Percentiles rank a stretch among this genome's conserved stretches.
phyloP scores from a whole-genome alignment of 2,329 filamentous ascomycete genomes.

The Hirsutella minnesotensis region DNA sequence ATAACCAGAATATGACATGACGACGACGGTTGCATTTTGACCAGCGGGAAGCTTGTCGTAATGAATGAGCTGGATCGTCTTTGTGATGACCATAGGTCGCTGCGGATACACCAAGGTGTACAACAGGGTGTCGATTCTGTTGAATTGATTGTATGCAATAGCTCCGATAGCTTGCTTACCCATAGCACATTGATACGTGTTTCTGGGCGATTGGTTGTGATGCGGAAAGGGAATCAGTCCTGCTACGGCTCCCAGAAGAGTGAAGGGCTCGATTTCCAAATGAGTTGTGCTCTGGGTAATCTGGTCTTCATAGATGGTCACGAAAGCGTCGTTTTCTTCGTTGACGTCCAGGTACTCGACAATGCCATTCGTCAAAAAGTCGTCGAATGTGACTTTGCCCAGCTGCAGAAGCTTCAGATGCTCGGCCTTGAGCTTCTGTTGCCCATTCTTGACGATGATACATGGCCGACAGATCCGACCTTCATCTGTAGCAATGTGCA shows the following conservation, averaged over 20 bases:
- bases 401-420: conserved; percentile 74
- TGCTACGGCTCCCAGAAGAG: conserved; percentile 86
- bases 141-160: conserved; percentile 96
- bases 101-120: conserved; percentile 98
- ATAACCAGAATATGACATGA: conserved; percentile 99
- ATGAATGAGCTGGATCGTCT: conserved; percentile 91
- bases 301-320: conserved; percentile 78
- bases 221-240: conserved; percentile 96
- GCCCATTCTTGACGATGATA: conserved; percentile 84
- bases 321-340: conserved; percentile 93
- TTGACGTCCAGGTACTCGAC: conserved; percentile 98
- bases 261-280: conserved; percentile 96
- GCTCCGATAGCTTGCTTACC: conserved; percentile 99
- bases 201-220: conserved; percentile 96
- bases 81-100: conserved; percentile 91
- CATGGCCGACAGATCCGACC: conserved; percentile 91
- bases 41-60: conserved; percentile 96
- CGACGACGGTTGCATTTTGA: conserved; percentile 92
- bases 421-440: conserved; percentile 65
- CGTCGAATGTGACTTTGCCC: conserved; percentile 81
- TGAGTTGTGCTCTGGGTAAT: conserved; percentile 80
- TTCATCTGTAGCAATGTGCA: conserved; percentile 95
- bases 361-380: conserved; percentile 79
- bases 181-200: conserved; percentile 99
- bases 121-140: conserved; percentile 87